Evolutionary conservation across 1,284 basidiomycete genomes (phyloP).

Genomic region (Puccinia brachypodii): DNA sequence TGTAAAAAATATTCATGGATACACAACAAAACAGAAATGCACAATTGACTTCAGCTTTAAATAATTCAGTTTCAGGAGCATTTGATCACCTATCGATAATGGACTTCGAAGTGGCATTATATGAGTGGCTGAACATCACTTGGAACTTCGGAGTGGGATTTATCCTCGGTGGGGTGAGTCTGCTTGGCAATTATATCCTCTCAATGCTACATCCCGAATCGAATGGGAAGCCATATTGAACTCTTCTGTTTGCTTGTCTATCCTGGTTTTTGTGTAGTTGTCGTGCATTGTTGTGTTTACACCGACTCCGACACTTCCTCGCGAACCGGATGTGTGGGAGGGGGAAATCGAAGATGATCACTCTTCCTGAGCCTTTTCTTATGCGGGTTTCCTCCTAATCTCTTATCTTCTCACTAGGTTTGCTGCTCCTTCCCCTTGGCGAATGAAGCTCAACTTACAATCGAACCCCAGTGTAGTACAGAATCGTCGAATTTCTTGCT

Average conservation of each 20-base stretch:
- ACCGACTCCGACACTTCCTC: slow-evolving; percentile 16
- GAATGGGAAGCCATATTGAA: background rate
- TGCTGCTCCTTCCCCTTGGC: no score
- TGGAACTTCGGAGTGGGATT: slow-evolving; percentile 24
- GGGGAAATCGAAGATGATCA: background rate
- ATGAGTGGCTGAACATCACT: slow-evolving; percentile 1
- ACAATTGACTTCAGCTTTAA: background rate
- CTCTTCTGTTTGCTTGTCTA: background rate
- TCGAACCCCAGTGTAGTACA: background rate
- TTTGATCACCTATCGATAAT: background rate
- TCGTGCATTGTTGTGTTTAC: slow-evolving; percentile 12
- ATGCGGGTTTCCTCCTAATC: no score
- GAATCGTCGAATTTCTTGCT: background rate
- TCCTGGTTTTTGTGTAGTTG: background rate
- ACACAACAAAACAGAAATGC: background rate
- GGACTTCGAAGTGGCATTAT: background rate
- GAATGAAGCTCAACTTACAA: background rate
- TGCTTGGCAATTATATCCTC: background rate
- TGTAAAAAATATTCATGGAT: background rate
- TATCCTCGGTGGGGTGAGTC: slow-evolving; percentile 16
- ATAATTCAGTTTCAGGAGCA: background rate
- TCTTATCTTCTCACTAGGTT: no score
- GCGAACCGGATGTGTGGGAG: slow-evolving; percentile 1
- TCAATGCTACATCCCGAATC: background rate
- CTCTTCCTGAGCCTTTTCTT: background rate